Evolutionary conservation across 108 stramenopile species (phyloP), one percentile per base, ranked within the genome.

Genomic region (Nitzschia putrida): DNA sequence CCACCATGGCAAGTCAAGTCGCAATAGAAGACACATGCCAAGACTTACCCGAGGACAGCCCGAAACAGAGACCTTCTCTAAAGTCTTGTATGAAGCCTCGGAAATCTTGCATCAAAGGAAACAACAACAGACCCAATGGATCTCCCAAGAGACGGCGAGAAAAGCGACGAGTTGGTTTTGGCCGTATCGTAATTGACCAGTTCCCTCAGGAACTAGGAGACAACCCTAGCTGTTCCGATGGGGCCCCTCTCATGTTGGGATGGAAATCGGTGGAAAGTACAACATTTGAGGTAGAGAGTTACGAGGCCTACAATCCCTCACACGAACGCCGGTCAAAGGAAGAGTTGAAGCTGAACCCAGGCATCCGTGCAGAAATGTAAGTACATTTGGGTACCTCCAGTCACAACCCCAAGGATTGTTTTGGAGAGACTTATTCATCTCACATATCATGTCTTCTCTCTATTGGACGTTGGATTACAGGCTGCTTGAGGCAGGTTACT

Each of bases 181-280:
- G 52, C 16, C 53, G 56, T 22, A 39, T 76, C 20, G 51, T 64
- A 54, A 51, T 76, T 43, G 21, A 55, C 37, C 61, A 76, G 47
- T 67, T 45, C 57, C 65, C 44, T n/a, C 10, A 26, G 21, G 49
- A 60, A 3, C 40, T 72, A 13, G 77, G 77, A 20, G 77, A 78
- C 60, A 66, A 78, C 34, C 77, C 77, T 3, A 20, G 50, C 9
- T 65, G 64, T 42, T 44, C 69, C 3, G 54, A 55, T 45, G 77
- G 77, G 0, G 54, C 72, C 12, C 78, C 78, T 20, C 5, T 79
- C 21, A 73, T 67, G 8, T 16, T 79, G 8, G 72, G 21, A 16
- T 79, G 72, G 78, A 52, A 61, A 45, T 23, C 29, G 0, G 10
- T 57, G 7, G 8, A 40, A 13, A 16, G 40, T 12, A 45, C 10